Percentiles rank a stretch among this genome's conserved stretches.
Evolutionary conservation across 768 basidiomycete species (phyloP).

Genomic region (Leccinum variicolor): DNA sequence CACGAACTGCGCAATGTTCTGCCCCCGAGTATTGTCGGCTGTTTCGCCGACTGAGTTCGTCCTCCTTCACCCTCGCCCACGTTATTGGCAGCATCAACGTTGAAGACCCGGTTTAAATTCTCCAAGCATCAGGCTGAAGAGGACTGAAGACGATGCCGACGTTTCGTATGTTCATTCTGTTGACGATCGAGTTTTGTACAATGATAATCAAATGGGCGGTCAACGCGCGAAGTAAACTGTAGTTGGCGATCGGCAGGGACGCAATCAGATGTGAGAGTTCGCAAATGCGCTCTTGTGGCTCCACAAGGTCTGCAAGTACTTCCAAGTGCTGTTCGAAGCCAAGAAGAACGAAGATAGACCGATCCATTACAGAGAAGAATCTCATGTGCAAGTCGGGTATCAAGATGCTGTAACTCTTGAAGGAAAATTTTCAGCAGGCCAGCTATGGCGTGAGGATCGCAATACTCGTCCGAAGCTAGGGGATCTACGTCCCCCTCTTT

Average conservation of each 20-base stretch:
- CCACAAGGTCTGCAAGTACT: constrained; percentile 68
- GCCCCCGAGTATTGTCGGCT: constrained; percentile 80
- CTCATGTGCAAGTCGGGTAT: constrained; percentile 87
- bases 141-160: constrained; percentile 99
- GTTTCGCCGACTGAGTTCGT: constrained; percentile 62
- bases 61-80: constrained; percentile 21
- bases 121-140: constrained; percentile 83
- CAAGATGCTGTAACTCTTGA: constrained; percentile 86
- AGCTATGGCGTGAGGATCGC: constrained; percentile 97
- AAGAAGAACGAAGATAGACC: constrained; percentile 28
- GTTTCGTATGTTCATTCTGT: constrained; percentile 99
- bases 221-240: constrained; percentile 88
- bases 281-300: constrained; percentile 81
- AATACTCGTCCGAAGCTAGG: constrained; percentile 82
- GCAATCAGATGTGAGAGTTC: constrained; percentile 87
- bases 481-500: constrained; percentile 97
- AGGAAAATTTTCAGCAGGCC: constrained; percentile 92
- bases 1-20: constrained; percentile 61
- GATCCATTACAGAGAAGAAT: constrained; percentile 93
- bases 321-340: constrained; percentile 8
- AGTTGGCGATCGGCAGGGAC: constrained; percentile 86
- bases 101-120: too few species aligned
- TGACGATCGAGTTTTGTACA: constrained; percentile 82
- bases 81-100: constrained; percentile 38
- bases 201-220: constrained; percentile 97